These are phyloP conservation scores for Paramecium sonneborni DNA, from an alignment of 73 alveolate species.

Conservation along the genomic window DNA sequence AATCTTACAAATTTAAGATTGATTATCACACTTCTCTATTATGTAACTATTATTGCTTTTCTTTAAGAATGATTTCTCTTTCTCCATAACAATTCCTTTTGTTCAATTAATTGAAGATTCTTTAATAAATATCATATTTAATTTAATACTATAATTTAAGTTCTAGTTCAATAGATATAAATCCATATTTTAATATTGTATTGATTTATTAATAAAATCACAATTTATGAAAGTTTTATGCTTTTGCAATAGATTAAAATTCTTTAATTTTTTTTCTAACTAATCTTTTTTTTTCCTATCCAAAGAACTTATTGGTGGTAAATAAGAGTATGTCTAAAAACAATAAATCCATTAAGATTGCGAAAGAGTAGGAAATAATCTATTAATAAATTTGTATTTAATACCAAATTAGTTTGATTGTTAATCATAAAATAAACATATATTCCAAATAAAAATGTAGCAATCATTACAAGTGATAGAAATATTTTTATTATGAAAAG, in stretches of 20 bases:
- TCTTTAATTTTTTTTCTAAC: background rate
- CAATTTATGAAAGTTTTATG: background rate
- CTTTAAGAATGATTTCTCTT: too few species aligned
- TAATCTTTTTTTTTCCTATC: background rate
- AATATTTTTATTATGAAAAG: background rate
- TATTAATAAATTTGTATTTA: background rate
- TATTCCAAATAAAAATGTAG: background rate
- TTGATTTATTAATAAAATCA: background rate
- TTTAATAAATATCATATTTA: too few species aligned
- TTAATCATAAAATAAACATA: background rate
- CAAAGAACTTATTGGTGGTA: background rate
- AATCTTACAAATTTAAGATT: too few species aligned
- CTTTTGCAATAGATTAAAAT: background rate
- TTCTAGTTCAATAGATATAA: too few species aligned
- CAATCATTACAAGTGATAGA: background rate
- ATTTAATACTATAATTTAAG: too few species aligned
- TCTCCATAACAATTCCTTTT: too few species aligned
- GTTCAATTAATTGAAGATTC: too few species aligned
- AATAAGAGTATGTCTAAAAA: background rate
- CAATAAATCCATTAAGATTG: background rate
- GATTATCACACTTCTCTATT: too few species aligned
- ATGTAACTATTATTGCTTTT: too few species aligned
- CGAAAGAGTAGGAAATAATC: background rate
- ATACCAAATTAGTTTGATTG: background rate
- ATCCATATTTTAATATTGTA: background rate